Percentiles rank a stretch among this genome's conserved stretches.
Evolutionary conservation across 441 rosid species (phyloP).

Genomic region (Adansonia rubrostipa): DNA sequence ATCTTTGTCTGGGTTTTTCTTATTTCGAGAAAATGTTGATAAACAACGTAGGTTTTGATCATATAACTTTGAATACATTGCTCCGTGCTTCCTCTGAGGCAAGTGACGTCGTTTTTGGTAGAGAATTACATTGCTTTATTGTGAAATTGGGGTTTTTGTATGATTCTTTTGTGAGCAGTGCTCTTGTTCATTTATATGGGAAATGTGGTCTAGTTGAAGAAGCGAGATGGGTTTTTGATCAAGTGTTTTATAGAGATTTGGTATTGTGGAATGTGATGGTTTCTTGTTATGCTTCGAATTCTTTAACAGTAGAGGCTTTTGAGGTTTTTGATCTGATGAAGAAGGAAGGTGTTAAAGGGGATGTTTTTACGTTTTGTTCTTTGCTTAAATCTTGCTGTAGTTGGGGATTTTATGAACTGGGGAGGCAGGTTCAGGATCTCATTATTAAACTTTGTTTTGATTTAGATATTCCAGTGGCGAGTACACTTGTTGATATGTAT

Average conservation of each 20-base stretch:
- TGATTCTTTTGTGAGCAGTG: conserved; percentile 46
- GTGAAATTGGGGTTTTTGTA: conserved; percentile 52
- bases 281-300: conserved; percentile 56
- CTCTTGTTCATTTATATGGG: conserved; percentile 66
- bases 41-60: conserved; percentile 46
- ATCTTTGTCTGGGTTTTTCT: conserved; percentile 34
- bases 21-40: conserved; percentile 50
- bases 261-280: conserved; percentile 67
- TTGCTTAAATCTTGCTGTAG: conserved; percentile 52
- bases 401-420: conserved; percentile 40
- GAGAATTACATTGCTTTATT: conserved; percentile 53
- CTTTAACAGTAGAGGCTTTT: conserved; percentile 50
- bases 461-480: conserved; percentile 53
- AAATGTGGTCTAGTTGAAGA: conserved; percentile 57
- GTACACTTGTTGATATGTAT: conserved; percentile 64
- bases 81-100: conserved; percentile 51
- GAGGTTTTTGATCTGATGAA: conserved; percentile 47
- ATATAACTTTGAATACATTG: conserved; percentile 56
- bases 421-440: conserved; percentile 58
- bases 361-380: conserved; percentile 64
- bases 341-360: conserved; percentile 37
- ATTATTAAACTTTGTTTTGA: conserved; percentile 50
- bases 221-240: conserved; percentile 51
- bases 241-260: conserved; percentile 46
- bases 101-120: conserved; percentile 44